Base-by-base conservation (phyloP, 2,329 filamentous ascomycete genomes). In the Herpotrichia juniperi region DNA sequence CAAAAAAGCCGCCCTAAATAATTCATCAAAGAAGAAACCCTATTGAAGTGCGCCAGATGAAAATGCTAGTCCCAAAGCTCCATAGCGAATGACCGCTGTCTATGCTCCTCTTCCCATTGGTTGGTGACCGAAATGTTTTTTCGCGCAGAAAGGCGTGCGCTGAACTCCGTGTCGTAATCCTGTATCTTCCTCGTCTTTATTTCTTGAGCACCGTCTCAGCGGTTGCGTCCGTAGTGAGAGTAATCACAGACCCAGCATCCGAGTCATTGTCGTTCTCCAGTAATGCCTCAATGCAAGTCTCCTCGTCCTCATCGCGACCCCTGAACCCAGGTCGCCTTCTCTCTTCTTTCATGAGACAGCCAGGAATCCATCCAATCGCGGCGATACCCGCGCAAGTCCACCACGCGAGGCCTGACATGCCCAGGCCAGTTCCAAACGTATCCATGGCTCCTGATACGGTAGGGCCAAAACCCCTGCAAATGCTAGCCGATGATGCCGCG, bases 361-460 rank as follows among this genome's bases (percentile, higher is more conserved):
- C 66, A 11, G 71, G 71, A 16, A 64, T 57, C 68, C 71, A 74
- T 40, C 93, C 94, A 12, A 86, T 73, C 10, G 91, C 75, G 28
- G 91, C 90, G 26, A 97, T 85, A 3, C 89, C 65, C 8, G 89
- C 91, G 59, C 88, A 93, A 56, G 87, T 87, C 94, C 94, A 99
- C 93, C 94, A 99, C 0, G 92, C 89, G 28, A 97, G 80, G 17
- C 92, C 92, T 4, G 92, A 93, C 70, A 91, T 93, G 30, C 93
- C 92, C 6, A 87, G 82, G 59, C 86, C 82, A 30, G 96, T 82
- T 45, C 94, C 94, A 46, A 88, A 79, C 4, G 91, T 85, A 74
- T 96, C 96, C 21, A 97, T 81, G 24, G 92, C 78, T 1, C 94
- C 94, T 2, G 93, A 96, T 2, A 97, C 78, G 0, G 91, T 93